Evolutionary conservation across 257 asterid species (phyloP).

Genomic region (Nicotiana benthamiana): DNA sequence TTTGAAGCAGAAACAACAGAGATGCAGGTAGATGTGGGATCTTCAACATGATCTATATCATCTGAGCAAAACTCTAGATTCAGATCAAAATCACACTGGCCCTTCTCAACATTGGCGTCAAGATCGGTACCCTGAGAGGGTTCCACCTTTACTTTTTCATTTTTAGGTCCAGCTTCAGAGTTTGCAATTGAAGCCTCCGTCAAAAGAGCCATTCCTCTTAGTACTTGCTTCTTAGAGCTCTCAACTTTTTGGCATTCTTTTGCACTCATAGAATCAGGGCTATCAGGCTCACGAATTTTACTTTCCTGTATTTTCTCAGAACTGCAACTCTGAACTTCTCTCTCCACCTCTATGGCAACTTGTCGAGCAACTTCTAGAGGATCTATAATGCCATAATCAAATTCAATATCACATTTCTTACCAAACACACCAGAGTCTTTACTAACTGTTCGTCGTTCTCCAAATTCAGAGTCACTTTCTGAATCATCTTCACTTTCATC

Average conservation of each 20-base stretch:
- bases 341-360: slow-evolving; percentile 73
- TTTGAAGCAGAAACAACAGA: too few relatives aligned
- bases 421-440: slow-evolving; percentile 8
- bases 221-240: slow-evolving; percentile 19
- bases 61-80: slow-evolving; percentile 49
- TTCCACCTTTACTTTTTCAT: slow-evolving; percentile 24
- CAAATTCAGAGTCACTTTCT: slow-evolving; percentile 19
- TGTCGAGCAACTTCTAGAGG: slow-evolving; percentile 74
- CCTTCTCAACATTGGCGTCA: slow-evolving; percentile 32
- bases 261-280: slow-evolving; percentile 33
- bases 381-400: slow-evolving; percentile 52
- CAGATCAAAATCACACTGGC: slow-evolving; percentile 51
- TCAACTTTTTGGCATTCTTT: slow-evolving; percentile 5
- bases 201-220: not conserved
- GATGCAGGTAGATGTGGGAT: too few relatives aligned
- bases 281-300: slow-evolving; percentile 23
- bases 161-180: slow-evolving; percentile 14
- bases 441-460: not conserved
- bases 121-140: not conserved
- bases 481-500: slow-evolving; percentile 18
- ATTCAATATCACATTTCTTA: slow-evolving; percentile 26
- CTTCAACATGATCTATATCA: slow-evolving; percentile 40
- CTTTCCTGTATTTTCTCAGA: slow-evolving; percentile 37
- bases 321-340: slow-evolving; percentile 58
- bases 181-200: slow-evolving; percentile 27